Conservation (phyloP, 148 eudicot genomes). For the Rhododendron ferrugineum region DNA sequence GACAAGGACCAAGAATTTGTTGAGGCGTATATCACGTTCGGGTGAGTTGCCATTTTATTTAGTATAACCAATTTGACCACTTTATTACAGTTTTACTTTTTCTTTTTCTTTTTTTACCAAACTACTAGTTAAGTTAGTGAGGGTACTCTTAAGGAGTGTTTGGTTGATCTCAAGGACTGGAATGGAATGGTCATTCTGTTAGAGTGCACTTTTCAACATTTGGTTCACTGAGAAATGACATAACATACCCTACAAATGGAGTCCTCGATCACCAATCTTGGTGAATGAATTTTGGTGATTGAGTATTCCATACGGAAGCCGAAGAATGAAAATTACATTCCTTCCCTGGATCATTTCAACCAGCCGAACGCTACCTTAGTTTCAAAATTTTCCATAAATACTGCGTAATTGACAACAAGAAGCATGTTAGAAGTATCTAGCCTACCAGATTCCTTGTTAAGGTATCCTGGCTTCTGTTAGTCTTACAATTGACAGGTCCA, state of each 20-base stretch:
- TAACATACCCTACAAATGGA: not conserved
- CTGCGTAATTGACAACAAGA: not conserved
- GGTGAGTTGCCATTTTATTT: conserved; percentile 44
- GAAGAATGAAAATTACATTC: not conserved
- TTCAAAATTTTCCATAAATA: not conserved
- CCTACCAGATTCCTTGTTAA: not conserved
- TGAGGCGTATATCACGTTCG: conserved; percentile 68
- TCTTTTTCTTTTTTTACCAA: not conserved
- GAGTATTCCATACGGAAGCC: not conserved
- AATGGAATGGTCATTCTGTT: not conserved
- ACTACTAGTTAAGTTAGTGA: not conserved
- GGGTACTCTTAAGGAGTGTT: not conserved
- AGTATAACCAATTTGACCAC: not conserved
- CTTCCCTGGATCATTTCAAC: not conserved
- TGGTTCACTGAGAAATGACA: not conserved
- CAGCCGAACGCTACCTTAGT: not conserved
- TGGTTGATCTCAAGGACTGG: not conserved
- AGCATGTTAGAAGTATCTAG: conserved; percentile 1
- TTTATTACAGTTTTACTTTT: not conserved
- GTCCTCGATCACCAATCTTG: not conserved
- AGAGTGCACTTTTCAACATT: not conserved
- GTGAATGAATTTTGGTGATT: not conserved
- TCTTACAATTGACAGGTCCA: not conserved
- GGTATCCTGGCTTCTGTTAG: not conserved
- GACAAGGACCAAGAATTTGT: conserved; percentile 13